Evolutionary conservation across 139 green algal genomes (phyloP).

Genomic region (Chlamydomonas asymmetrica): DNA sequence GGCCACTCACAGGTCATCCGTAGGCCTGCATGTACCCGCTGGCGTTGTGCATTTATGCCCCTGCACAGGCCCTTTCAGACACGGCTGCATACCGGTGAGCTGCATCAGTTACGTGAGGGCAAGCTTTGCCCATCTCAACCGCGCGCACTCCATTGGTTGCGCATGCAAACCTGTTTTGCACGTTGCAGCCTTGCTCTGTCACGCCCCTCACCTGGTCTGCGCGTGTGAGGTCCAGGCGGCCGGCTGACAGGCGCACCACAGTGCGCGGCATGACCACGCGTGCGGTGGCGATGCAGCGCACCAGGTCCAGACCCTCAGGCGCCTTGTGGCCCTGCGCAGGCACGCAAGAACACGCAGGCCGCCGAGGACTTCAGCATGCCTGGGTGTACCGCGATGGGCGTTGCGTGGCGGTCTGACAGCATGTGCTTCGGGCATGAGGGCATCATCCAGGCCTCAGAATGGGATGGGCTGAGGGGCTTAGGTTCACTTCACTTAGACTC

Average conservation of each 20-base stretch:
- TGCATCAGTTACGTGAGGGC: too few species aligned
- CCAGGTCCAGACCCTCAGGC: conserved; percentile 76
- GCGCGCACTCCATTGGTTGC: neutral
- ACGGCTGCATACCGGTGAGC: neutral
- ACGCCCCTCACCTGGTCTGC: conserved; percentile 85
- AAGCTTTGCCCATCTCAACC: too few species aligned
- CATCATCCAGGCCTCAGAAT: too few species aligned
- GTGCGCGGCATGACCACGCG: conserved; percentile 92
- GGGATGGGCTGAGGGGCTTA: too few species aligned
- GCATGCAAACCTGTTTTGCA: conserved; percentile 63
- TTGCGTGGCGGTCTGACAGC: too few species aligned
- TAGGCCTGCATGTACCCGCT: neutral
- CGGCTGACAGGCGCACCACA: conserved; percentile 91
- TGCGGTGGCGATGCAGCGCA: conserved; percentile 94
- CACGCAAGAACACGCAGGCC: too few species aligned
- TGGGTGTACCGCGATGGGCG: too few species aligned
- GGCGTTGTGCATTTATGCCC: neutral
- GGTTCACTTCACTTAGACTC: too few species aligned
- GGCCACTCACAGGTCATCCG: too few species aligned
- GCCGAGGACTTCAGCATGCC: too few species aligned
- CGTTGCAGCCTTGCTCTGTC: too few species aligned
- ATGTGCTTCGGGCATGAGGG: too few species aligned
- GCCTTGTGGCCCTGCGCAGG: conserved; percentile 42
- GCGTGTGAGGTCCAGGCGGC: conserved; percentile 49
- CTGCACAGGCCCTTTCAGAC: neutral